Percentiles rank a stretch among this genome's conserved stretches.
Conservation (phyloP, 495 filamentous ascomycete species). For the Hyaloscypha bicolor region DNA sequence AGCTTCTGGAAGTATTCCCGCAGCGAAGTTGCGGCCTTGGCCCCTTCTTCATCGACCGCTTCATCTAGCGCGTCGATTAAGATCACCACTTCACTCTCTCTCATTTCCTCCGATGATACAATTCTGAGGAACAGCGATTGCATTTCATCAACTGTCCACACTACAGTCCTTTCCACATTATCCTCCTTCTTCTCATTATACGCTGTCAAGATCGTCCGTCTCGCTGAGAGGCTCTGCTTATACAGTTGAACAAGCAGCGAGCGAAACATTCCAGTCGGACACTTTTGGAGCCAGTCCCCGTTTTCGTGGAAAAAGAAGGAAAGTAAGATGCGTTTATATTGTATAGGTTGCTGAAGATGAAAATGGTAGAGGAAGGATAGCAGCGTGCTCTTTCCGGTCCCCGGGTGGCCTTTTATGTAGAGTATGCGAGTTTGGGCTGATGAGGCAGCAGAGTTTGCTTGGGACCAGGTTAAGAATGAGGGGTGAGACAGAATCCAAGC, state of each 20-base stretch:
- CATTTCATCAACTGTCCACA: neutral
- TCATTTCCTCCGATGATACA: constrained; percentile 19
- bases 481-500: constrained; percentile 46
- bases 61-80: constrained; percentile 42
- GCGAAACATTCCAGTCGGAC: constrained; percentile 38
- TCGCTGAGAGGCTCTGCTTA: constrained; percentile 20
- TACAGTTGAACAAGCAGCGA: constrained; percentile 41
- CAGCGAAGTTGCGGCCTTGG: constrained; percentile 21
- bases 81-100: constrained; percentile 23
- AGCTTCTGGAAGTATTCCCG: neutral
- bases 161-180: neutral
- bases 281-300: constrained; percentile 38
- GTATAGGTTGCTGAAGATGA: neutral
- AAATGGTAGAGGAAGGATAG: constrained; percentile 34
- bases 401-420: constrained; percentile 60
- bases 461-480: constrained; percentile 45
- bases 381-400: constrained; percentile 55
- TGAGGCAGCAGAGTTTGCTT: constrained; percentile 16
- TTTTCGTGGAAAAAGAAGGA: constrained; percentile 43
- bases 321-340: constrained; percentile 28
- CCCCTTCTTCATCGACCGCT: constrained; percentile 38
- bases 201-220: constrained; percentile 2
- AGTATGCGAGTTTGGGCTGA: constrained; percentile 48
- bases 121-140: neutral
- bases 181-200: neutral